Conservation (phyloP, 2,329 filamentous ascomycete species). For the Microdochium nivale region DNA sequence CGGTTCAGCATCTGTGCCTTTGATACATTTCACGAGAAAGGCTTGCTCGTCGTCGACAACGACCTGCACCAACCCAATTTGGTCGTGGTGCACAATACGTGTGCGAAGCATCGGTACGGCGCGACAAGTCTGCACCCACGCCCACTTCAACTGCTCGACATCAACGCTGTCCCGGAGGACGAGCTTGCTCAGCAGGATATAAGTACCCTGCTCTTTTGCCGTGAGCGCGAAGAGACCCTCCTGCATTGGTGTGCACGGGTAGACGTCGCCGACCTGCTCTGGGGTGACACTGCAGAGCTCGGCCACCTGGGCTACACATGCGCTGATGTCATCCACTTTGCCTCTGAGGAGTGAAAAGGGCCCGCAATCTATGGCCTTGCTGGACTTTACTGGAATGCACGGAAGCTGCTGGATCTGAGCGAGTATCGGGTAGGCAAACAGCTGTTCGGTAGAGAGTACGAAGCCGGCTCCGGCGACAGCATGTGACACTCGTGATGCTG, state of each 20-base stretch:
- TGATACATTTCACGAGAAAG: background rate
- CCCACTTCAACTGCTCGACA: constrained; percentile 4
- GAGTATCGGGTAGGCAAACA: background rate
- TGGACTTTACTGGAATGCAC: background rate
- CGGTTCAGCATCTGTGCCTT: background rate
- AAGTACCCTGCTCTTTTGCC: constrained; percentile 12
- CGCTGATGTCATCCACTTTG: background rate
- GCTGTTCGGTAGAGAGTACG: background rate
- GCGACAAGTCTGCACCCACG: constrained; percentile 4
- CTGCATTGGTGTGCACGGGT: constrained; percentile 17
- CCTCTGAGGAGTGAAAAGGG: background rate
- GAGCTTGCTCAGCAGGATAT: constrained; percentile 12
- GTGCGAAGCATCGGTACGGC: constrained; percentile 11
- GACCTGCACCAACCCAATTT: background rate
- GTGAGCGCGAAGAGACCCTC: constrained; percentile 18
- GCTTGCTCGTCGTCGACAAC: background rate
- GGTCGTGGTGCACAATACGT: constrained; percentile 6
- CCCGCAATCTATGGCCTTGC: background rate
- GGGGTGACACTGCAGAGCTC: constrained; percentile 3
- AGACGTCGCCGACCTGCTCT: constrained; percentile 12
- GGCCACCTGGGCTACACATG: background rate
- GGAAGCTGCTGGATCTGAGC: background rate
- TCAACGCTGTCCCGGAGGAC: constrained; percentile 1
- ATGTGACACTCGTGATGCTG: constrained; percentile 32
- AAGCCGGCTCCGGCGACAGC: constrained; percentile 2